These are phyloP conservation scores for Rhynchospora breviuscula DNA, from an alignment of 176 grass and related monocot species.

Conservation along the genomic window DNA sequence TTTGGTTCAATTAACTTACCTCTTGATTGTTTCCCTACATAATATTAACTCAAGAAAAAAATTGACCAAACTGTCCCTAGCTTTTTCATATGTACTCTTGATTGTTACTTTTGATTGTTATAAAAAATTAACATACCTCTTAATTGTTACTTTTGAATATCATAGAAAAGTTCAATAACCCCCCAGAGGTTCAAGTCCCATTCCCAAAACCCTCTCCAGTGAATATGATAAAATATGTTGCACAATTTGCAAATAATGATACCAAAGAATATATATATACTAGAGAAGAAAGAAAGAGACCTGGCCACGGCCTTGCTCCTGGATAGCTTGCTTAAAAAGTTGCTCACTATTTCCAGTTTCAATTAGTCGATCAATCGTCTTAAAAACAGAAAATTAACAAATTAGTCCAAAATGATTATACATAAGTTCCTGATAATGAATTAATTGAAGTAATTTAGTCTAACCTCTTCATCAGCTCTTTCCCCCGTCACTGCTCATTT, in stretches of 20 bases:
- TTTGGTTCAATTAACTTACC: background rate
- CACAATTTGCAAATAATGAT: background rate
- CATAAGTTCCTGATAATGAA: background rate
- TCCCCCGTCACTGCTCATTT: conserved; percentile 67
- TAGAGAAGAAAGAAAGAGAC: conserved; percentile 22
- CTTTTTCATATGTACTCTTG: background rate
- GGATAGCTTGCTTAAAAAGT: conserved; percentile 81
- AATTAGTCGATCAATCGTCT: conserved; percentile 79
- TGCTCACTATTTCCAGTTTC: conserved; percentile 83
- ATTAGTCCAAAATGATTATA: background rate
- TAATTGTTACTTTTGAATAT: background rate
- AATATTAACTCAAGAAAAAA: background rate
- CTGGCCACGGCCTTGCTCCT: conserved; percentile 89
- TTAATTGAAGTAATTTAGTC: conserved; percentile 16
- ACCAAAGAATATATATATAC: background rate
- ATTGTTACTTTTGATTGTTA: too few relatives aligned
- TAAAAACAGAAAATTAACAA: conserved; percentile 14
- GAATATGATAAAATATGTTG: background rate
- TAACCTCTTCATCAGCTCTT: conserved; percentile 71
- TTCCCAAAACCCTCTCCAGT: background rate
- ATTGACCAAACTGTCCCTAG: background rate
- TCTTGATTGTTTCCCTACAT: background rate
- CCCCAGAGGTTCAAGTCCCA: background rate
- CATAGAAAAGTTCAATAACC: background rate
- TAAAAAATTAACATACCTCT: too few relatives aligned